A percentile compares a stretch with the other conserved stretches of the same genome.
Evolutionary conservation across 2,329 filamentous ascomycete species (phyloP).

Genomic region (Sporothrix luriei): DNA sequence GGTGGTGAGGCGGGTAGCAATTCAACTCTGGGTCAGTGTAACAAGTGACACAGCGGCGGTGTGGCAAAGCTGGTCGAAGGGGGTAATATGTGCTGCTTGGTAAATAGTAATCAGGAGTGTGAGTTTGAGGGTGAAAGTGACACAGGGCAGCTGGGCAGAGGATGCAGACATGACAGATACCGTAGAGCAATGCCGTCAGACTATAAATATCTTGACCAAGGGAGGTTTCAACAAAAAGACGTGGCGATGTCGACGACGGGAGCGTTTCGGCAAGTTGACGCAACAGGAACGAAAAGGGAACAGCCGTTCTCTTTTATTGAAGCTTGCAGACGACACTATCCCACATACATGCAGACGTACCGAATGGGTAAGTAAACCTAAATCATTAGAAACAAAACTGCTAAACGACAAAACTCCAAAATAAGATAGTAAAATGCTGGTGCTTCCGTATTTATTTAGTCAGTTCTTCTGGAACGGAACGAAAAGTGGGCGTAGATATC

Average conservation of each 20-base stretch:
- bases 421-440: not conserved
- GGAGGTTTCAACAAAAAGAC: not conserved
- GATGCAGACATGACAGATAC: too few relatives aligned
- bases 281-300: slow-evolving; percentile 4
- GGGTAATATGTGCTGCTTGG: too few relatives aligned
- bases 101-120: too few relatives aligned
- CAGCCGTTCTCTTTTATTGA: not conserved
- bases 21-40: not conserved
- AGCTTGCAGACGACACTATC: not conserved
- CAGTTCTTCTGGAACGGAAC: too few relatives aligned
- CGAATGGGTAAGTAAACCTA: not conserved
- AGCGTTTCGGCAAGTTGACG: not conserved
- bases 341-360: not conserved
- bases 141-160: too few relatives aligned
- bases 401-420: not conserved
- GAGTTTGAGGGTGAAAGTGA: too few relatives aligned
- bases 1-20: not conserved
- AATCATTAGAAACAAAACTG: not conserved
- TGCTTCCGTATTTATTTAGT: not conserved
- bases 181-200: too few relatives aligned
- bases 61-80: not conserved
- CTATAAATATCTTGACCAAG: not conserved
- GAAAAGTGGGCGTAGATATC: not conserved
- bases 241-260: not conserved
- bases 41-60: not conserved